phyloP scores from a whole-genome alignment of 2,329 filamentous ascomycete species.

The Plectosphaerella cucumerina region DNA sequence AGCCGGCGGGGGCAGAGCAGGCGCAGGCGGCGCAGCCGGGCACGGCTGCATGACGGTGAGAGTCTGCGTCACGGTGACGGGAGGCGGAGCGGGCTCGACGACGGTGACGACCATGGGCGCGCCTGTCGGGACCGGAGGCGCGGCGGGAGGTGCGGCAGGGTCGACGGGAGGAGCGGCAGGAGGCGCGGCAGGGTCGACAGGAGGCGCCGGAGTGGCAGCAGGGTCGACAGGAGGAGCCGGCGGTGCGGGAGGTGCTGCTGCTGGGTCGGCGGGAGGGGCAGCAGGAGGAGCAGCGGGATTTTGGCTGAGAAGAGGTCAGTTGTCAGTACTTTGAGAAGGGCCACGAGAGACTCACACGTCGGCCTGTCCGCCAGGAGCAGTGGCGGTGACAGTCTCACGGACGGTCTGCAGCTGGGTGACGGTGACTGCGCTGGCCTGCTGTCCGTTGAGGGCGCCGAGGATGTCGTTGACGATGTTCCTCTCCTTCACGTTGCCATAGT shows the following conservation, averaged over 20 bases:
- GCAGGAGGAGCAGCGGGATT: not conserved
- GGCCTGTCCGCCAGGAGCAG: conserved; percentile 18
- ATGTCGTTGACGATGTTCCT: conserved; percentile 8
- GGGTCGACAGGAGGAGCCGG: conserved; percentile 2
- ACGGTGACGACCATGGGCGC: conserved; percentile 1
- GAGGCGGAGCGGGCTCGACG: not conserved
- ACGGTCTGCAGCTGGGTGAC: conserved; percentile 23
- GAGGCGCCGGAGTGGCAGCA: conserved; percentile 1
- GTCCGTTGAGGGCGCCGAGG: conserved; percentile 10
- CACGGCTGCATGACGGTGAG: conserved; percentile 14
- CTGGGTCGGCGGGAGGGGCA: not conserved
- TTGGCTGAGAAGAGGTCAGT: too few species aligned
- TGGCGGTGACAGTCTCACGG: conserved; percentile 31
- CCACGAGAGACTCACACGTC: not conserved
- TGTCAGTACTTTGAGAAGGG: too few species aligned
- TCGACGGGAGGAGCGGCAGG: conserved; percentile 2
- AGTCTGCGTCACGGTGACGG: conserved; percentile 21
- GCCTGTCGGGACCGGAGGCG: conserved; percentile 7
- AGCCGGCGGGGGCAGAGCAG: not conserved
- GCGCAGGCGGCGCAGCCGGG: conserved; percentile 6
- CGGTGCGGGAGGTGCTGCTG: conserved; percentile 2
- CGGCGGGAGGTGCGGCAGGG: conserved; percentile 2
- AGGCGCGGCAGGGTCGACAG: not conserved
- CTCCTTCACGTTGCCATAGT: conserved; percentile 8
- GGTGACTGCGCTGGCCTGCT: conserved; percentile 15